A percentile compares a stretch with the other conserved stretches of the same genome.
Evolutionary conservation across 1,284 basidiomycete genomes (phyloP).

Genomic region (Xerocomus cyaneibrunnescens): DNA sequence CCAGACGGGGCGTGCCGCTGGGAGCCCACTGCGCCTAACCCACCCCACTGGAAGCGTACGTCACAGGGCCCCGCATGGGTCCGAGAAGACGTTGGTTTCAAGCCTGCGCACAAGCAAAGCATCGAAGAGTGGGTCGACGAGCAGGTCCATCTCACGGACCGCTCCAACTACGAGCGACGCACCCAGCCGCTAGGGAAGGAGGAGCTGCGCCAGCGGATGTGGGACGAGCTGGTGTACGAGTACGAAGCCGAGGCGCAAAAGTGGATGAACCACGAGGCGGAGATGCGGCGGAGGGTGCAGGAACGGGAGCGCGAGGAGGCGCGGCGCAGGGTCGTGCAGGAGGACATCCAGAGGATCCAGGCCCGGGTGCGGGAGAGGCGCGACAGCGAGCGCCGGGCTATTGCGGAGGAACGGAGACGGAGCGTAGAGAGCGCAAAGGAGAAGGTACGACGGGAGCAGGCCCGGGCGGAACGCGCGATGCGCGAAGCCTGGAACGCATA

Average conservation of each 20-base stretch:
- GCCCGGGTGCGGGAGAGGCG: constrained; percentile 45
- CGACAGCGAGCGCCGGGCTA: constrained; percentile 44
- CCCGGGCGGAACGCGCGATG: constrained; percentile 40
- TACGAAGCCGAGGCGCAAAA: constrained; percentile 51
- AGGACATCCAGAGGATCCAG: constrained; percentile 49
- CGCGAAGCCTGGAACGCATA: constrained; percentile 58
- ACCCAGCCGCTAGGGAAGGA: constrained; percentile 26
- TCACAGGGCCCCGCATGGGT: constrained; percentile 54
- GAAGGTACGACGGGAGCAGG: constrained; percentile 40
- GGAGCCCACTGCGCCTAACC: constrained; percentile 21
- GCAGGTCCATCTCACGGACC: constrained; percentile 41
- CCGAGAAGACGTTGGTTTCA: constrained; percentile 48
- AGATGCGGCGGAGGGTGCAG: constrained; percentile 42
- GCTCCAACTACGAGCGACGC: constrained; percentile 29
- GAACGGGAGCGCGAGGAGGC: constrained; percentile 43
- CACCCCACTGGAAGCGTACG: constrained; percentile 43
- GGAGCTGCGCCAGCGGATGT: constrained; percentile 39
- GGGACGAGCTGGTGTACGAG: constrained; percentile 51
- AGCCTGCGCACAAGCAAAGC: constrained; percentile 45
- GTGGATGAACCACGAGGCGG: constrained; percentile 52
- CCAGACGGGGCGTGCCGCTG: constrained; percentile 22
- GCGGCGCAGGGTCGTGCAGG: constrained; percentile 44
- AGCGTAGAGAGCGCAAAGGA: constrained; percentile 29
- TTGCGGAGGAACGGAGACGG: constrained; percentile 41
- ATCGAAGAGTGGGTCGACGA: constrained; percentile 63